Base-by-base conservation (phyloP, 371 early-diverging fungal genomes). In the Mucor indicus region DNA sequence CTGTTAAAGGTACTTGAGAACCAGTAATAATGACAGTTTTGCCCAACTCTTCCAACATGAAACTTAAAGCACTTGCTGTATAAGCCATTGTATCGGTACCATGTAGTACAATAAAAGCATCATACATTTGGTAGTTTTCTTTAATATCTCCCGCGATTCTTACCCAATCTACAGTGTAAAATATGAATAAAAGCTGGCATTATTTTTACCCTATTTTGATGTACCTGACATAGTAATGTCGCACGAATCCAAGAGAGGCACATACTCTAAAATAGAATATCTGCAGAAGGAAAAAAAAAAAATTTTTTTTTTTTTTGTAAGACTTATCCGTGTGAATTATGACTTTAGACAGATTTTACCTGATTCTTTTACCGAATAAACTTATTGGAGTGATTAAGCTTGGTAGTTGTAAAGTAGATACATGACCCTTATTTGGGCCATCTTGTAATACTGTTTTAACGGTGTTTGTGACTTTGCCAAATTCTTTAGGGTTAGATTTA, bases 11-110 rank as follows among this genome's bases (percentile, higher is more conserved):
- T 2, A 82, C 82, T 63, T 98, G 98, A 3, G 96, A 95, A 6
- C 98, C 98, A 0, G 96, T 98, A 35, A 98, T 72, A 53, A 98
- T 96, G 20, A 98, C 98, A 4, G 98, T 91, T 65, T 98, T 98
- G 24, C 84, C 98, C 30, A 98, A 73, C 44, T 94, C 87, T 59
- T 98, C 95, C 43, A 98, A 74, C 89, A 98, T 87, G 59, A 98
- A 98, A 46, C 91, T 91, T 36, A 98, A 78, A 0, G 97, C 97
- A 53, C 91, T 87, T 6, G 93, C 95, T 0, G 93, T 95, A 54
- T 91, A 94, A 0, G 93, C 88, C 95, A 95, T 95, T 0, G 95
- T 95, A 66, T 96, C 96, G 0, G 96, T 96, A 21, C 86, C 97
- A 48, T 96, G 97, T 19, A 97, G 67, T 8, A 98, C 87, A 47